A percentile compares a stretch with the other conserved stretches of the same genome.
Conservation (phyloP, 2,329 filamentous ascomycete genomes). For the Lasiodiplodia gonubiensis region DNA sequence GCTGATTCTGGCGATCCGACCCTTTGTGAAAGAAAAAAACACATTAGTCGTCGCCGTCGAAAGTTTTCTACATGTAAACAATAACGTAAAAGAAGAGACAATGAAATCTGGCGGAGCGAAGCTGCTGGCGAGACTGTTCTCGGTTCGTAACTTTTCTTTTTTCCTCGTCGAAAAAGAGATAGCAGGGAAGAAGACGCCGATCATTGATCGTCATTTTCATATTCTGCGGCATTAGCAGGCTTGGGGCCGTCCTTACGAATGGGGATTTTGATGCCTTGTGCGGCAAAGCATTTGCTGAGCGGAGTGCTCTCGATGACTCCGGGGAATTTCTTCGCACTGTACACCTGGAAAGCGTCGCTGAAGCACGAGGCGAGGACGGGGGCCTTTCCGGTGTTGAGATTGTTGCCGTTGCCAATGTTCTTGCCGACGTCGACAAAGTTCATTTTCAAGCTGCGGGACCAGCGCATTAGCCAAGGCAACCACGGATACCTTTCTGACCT, state of each 20-base stretch:
- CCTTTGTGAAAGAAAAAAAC: slow-evolving; percentile 10
- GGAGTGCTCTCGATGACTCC: slow-evolving; percentile 93
- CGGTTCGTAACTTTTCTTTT: background rate
- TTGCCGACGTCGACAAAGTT: slow-evolving; percentile 84
- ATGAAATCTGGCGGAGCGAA: slow-evolving; percentile 5
- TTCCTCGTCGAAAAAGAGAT: background rate
- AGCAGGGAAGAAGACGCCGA: background rate
- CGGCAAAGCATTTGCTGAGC: slow-evolving; percentile 89
- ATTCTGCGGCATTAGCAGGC: slow-evolving; percentile 50
- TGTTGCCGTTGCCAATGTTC: slow-evolving; percentile 45
- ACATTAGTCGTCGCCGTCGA: slow-evolving; percentile 24
- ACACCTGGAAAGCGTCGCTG: slow-evolving; percentile 90
- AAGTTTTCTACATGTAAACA: slow-evolving; percentile 12
- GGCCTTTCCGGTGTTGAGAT: slow-evolving; percentile 74
- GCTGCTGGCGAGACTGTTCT: background rate
- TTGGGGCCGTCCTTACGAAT: slow-evolving; percentile 82
- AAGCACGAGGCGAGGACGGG: slow-evolving; percentile 85
- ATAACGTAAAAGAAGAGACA: background rate
- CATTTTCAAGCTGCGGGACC: slow-evolving; percentile 63
- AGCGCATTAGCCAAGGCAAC: slow-evolving; percentile 31
- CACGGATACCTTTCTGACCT: background rate
- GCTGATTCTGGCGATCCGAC: slow-evolving; percentile 5
- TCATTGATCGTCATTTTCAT: slow-evolving; percentile 47
- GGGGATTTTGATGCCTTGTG: slow-evolving; percentile 94
- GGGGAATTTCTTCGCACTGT: slow-evolving; percentile 96